Conservation (phyloP, 176 grass and related monocot genomes). For the Poa pratensis region DNA sequence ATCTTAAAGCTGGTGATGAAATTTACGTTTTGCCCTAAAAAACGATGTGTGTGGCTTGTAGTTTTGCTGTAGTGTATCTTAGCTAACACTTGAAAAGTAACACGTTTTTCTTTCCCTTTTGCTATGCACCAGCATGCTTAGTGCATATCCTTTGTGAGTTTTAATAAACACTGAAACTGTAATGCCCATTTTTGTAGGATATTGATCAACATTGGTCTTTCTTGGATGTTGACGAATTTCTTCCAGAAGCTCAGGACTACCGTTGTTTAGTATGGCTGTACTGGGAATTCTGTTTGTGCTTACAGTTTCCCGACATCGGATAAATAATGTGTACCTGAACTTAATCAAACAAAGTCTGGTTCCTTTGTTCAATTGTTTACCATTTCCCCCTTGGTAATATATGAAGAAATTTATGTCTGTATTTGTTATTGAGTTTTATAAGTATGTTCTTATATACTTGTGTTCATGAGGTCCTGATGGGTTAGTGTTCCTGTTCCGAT, state of each 20-base stretch:
- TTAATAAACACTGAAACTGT: constrained; percentile 13
- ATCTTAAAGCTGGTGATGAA: not conserved
- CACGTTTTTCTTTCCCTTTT: not conserved
- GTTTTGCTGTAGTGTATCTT: not conserved
- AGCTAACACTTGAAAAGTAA: not conserved
- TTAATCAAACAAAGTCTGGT: constrained; percentile 36
- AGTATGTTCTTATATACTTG: not conserved
- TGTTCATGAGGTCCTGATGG: not conserved
- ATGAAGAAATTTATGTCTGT: not conserved
- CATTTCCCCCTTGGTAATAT: not conserved
- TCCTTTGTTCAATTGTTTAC: constrained; percentile 35
- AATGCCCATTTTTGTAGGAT: constrained; percentile 46
- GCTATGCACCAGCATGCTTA: not conserved
- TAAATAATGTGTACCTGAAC: constrained; percentile 52
- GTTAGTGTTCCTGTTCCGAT: not conserved
- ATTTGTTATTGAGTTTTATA: not conserved
- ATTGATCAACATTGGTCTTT: constrained; percentile 23
- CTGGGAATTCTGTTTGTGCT: constrained; percentile 35
- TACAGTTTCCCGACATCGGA: not conserved
- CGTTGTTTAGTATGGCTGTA: constrained; percentile 43
- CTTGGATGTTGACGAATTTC: constrained; percentile 42
- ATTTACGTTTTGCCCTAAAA: not conserved
- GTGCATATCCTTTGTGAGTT: constrained; percentile 22
- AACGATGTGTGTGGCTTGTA: constrained; percentile 8
- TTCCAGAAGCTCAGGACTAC: constrained; percentile 27